Percentiles rank a stretch among this genome's conserved stretches.
These are phyloP conservation scores for Beauveria sp. DNA, from an alignment of 2,329 filamentous ascomycete species.

Conservation along the genomic window DNA sequence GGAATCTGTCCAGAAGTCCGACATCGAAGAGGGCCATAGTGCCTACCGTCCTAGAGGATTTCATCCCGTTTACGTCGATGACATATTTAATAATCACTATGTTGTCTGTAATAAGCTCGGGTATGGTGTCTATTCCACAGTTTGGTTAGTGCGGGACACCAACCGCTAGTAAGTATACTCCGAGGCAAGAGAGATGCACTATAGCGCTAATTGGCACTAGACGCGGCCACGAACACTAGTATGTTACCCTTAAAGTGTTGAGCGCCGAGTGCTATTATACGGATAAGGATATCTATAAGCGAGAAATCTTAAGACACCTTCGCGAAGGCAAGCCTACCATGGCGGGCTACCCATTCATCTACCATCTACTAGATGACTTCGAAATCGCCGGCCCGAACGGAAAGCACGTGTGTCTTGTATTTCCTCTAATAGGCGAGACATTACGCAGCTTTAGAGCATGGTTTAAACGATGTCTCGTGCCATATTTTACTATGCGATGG, in stretches of 20 bases:
- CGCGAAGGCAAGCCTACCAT: constrained; percentile 11
- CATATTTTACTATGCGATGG: constrained; percentile 11
- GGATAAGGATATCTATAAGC: constrained; percentile 15
- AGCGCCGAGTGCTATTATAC: constrained; percentile 14
- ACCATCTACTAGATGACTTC: constrained; percentile 20
- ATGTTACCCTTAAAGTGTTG: constrained; percentile 23
- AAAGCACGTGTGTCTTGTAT: constrained; percentile 23
- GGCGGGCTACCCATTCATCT: constrained; percentile 12
- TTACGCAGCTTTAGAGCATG: constrained; percentile 15
- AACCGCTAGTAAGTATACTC: not conserved
- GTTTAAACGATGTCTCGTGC: constrained; percentile 14
- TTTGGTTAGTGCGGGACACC: constrained; percentile 17
- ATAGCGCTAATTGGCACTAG: not conserved
- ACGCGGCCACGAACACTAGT: constrained; percentile 4
- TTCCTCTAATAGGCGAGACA: constrained; percentile 23
- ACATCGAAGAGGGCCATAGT: not conserved
- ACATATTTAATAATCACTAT: constrained; percentile 10
- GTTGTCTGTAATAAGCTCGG: constrained; percentile 17
- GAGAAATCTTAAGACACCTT: constrained; percentile 16
- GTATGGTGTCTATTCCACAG: constrained; percentile 17
- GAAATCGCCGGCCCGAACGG: constrained; percentile 23
- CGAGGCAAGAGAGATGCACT: not conserved
- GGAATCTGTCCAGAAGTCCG: not conserved
- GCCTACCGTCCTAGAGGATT: not conserved
- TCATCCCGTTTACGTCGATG: not conserved